Conservation (phyloP, 352 stramenopile species). For the Pythium phragmiticola region DNA sequence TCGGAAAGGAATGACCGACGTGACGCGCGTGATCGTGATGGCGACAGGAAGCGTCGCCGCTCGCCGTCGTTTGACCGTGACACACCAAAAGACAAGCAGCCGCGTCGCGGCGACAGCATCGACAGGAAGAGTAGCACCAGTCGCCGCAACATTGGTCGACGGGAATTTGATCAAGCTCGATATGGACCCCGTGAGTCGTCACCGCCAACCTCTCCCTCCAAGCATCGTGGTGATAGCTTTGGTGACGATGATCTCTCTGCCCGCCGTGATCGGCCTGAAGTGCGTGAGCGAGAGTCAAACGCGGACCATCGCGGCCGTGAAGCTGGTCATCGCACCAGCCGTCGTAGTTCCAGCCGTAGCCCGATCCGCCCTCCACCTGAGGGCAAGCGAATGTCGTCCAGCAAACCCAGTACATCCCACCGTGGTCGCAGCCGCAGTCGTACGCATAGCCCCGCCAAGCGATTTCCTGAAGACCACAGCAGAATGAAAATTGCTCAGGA, state of each 20-base stretch:
- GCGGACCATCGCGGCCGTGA: neutral
- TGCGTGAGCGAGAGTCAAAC: neutral
- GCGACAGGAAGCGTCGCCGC: slow-evolving; percentile 17
- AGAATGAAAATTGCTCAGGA: neutral
- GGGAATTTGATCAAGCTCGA: slow-evolving; percentile 19
- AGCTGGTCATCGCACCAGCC: neutral
- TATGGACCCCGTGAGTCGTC: slow-evolving; percentile 10
- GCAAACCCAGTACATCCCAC: neutral
- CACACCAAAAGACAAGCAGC: slow-evolving; percentile 9
- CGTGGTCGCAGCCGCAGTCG: slow-evolving; percentile 13
- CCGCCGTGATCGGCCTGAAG: slow-evolving; percentile 4
- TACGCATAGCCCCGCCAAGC: neutral
- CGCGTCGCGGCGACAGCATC: slow-evolving; percentile 4
- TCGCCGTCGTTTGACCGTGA: slow-evolving; percentile 17
- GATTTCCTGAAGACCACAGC: neutral
- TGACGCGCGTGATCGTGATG: slow-evolving; percentile 12
- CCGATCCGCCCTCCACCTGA: neutral
- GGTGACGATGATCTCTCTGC: neutral
- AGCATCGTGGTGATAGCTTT: neutral
- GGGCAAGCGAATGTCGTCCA: neutral
- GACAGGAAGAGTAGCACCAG: neutral
- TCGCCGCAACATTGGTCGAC: neutral
- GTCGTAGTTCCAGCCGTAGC: slow-evolving; percentile 9
- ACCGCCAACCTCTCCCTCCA: neutral
- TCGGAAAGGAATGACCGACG: slow-evolving; percentile 5